phyloP scores from a whole-genome alignment of 495 filamentous ascomycete genomes.

The Annulohypoxylon stygium region DNA sequence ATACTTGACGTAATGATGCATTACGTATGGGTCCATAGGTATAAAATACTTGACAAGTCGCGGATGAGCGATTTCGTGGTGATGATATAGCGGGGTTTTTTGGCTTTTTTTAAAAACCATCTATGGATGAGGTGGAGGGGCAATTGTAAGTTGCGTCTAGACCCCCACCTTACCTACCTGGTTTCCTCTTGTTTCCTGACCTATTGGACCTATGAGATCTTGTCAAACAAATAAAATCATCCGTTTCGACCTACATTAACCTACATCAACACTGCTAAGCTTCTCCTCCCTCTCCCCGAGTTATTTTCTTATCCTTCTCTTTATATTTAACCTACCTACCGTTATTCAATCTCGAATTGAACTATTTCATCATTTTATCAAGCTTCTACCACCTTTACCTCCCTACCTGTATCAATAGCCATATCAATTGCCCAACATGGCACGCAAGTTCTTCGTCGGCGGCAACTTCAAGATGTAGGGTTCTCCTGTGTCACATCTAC shows the following conservation, averaged over 20 bases:
- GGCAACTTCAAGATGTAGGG: slow-evolving; percentile 99
- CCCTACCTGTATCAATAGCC: neutral
- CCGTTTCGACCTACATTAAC: slow-evolving; percentile 11
- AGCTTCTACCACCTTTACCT: slow-evolving; percentile 3
- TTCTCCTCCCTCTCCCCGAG: slow-evolving; percentile 31
- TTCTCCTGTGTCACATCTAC: slow-evolving; percentile 33
- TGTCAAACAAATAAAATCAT: slow-evolving; percentile 24
- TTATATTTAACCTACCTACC: slow-evolving; percentile 10
- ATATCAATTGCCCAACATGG: slow-evolving; percentile 69
- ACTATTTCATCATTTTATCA: slow-evolving; percentile 8
- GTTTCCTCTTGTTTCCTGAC: slow-evolving; percentile 6
- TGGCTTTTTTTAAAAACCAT: neutral
- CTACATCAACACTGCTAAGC: slow-evolving; percentile 1
- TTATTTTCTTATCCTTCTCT: slow-evolving; percentile 38
- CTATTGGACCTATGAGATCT: slow-evolving; percentile 32
- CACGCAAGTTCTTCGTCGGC: slow-evolving; percentile 98
- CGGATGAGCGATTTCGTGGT: slow-evolving; percentile 39
- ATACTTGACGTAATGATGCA: slow-evolving; percentile 9
- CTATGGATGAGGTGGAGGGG: slow-evolving; percentile 28
- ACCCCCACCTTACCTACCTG: slow-evolving; percentile 24
- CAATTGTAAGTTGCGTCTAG: slow-evolving; percentile 6
- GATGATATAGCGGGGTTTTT: slow-evolving; percentile 29
- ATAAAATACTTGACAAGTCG: slow-evolving; percentile 13
- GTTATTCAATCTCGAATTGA: neutral
- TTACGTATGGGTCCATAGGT: neutral